Percentiles rank a stretch among this genome's conserved stretches.
These are phyloP conservation scores for Kockiozyma suomiensis DNA, from an alignment of 805 yeast species.

Conservation along the genomic window DNA sequence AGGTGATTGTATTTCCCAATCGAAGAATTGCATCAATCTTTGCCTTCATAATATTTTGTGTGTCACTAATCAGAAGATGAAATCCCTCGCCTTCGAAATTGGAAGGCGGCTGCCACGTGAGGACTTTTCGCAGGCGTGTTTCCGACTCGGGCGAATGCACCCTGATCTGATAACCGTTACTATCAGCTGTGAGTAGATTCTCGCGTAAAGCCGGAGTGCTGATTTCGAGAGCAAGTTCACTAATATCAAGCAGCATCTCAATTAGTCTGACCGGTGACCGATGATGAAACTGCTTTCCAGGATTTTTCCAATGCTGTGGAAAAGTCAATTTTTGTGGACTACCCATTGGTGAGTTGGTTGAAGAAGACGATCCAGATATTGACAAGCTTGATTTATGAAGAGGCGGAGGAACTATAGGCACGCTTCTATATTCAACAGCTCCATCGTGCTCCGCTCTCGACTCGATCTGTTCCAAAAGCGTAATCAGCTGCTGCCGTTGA, in stretches of 20 bases:
- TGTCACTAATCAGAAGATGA: conserved; percentile 63
- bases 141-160: conserved; percentile 42
- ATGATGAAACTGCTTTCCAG: conserved; percentile 8
- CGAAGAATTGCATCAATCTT: conserved; percentile 73
- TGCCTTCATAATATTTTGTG: conserved; percentile 58
- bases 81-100: conserved; percentile 66
- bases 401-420: conserved; percentile 20
- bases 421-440: conserved; percentile 26
- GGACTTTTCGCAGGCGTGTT: conserved; percentile 41
- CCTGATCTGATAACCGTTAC: conserved; percentile 41
- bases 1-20: conserved; percentile 71
- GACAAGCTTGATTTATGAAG: not conserved
- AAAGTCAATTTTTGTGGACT: conserved; percentile 6
- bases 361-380: not conserved
- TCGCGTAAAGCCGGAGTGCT: conserved; percentile 66
- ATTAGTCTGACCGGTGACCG: conserved; percentile 27
- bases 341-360: not conserved
- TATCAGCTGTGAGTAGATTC: conserved; percentile 32
- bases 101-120: conserved; percentile 49
- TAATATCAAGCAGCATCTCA: conserved; percentile 57
- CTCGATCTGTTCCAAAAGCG: conserved; percentile 28
- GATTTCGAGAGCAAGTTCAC: conserved; percentile 73
- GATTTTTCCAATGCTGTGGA: conserved; percentile 16
- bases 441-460: conserved; percentile 18
- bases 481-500: conserved; percentile 50